Conservation (phyloP, 176 grass and related monocot species). For the Triticum turgidum region DNA sequence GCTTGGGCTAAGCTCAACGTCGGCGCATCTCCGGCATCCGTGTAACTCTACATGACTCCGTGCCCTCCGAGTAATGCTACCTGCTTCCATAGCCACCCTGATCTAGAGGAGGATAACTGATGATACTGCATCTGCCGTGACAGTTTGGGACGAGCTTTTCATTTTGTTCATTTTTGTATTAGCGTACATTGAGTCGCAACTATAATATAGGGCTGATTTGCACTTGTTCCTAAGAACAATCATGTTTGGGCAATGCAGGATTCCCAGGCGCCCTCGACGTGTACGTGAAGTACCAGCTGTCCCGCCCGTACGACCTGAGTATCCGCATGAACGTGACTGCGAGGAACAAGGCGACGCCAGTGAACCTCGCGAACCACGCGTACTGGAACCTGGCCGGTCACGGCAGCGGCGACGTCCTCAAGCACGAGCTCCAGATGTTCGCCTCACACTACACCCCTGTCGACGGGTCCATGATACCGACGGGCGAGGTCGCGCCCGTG, state of each 20-base stretch:
- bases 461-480: neutral
- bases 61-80: too few relatives aligned
- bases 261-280: conserved; percentile 76
- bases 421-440: neutral
- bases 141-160: neutral
- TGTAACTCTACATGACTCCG: too few relatives aligned
- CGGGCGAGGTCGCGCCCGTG: conserved; percentile 28
- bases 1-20: too few relatives aligned
- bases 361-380: conserved; percentile 66
- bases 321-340: conserved; percentile 56
- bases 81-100: too few relatives aligned
- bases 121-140: too few relatives aligned
- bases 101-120: too few relatives aligned
- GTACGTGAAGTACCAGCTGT: conserved; percentile 73
- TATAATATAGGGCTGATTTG: neutral
- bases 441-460: neutral
- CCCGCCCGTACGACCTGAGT: conserved; percentile 46
- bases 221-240: too few relatives aligned
- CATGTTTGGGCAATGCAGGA: conserved; percentile 23
- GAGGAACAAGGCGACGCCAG: conserved; percentile 56
- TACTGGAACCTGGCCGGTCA: conserved; percentile 64
- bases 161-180: neutral
- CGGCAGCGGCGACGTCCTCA: neutral
- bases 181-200: neutral
- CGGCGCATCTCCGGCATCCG: too few relatives aligned